Base-by-base conservation (phyloP, 768 basidiomycete species). In the Termitomyces sp. region DNA sequence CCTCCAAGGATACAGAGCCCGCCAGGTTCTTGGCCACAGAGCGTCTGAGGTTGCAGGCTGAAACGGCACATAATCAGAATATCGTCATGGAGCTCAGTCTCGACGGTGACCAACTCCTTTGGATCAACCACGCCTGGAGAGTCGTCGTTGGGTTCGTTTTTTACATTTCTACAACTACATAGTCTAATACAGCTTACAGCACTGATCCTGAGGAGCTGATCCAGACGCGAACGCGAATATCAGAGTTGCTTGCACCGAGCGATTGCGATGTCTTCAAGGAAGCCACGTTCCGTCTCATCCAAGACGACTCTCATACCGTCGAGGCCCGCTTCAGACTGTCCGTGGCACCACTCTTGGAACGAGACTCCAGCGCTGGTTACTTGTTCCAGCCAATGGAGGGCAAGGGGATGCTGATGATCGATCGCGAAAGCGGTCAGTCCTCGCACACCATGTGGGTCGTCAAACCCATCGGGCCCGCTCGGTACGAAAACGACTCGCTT, bases 361-460 rank as follows among this genome's bases (percentile, higher is more conserved):
- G 76, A 44, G 88, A 90, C 42, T 79, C 82, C 26, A 76, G 78
- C 24, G 66, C 74, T 18, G 78, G 78, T 10, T 71, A 73, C 7
- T 77, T 88, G 29, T 91, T 84, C 70, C 90, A 92, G 69, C 85
- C 83, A 63, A 94, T 98, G 88, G 95, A 98, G 67, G 97, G 92
- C 31, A 96, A 96, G 69, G 97, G 97, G 18, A 98, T 99, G 97
- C 83, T 98, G 65, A 95, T 98, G 87, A 82, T 92, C 59, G 95
- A 98, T 75, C 86, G 94, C 32, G 85, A 94, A 68, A 88, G 87
- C 54, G 89, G 89, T 18, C 82, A 84, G 59, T 86, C 93, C 14
- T 91, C 94, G 16, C 97, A 98, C 71, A 96, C 95, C 14, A 97
- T 98, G 94, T 98, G 94, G 94, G 94, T 96, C 46, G 84, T 94